phyloP scores from a whole-genome alignment of 2,329 filamentous ascomycete species.

The Keithomyces neogunnii region DNA sequence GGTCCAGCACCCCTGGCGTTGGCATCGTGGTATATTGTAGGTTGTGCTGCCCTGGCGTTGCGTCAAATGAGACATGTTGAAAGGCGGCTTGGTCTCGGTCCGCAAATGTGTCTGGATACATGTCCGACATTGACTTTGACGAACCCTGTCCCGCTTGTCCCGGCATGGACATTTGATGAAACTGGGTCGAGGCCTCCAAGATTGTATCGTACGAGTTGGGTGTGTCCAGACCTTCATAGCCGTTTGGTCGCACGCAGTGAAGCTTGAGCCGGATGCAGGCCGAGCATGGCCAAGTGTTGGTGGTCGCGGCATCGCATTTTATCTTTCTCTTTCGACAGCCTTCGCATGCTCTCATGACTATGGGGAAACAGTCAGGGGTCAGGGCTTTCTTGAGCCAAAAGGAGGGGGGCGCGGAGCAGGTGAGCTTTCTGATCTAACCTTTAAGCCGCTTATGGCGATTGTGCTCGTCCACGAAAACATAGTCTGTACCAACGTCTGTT shows the following conservation, averaged over 20 bases:
- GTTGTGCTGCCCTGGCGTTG: slow-evolving; percentile 33
- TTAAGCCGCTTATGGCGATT: slow-evolving; percentile 96
- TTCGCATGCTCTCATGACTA: slow-evolving; percentile 96
- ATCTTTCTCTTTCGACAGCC: slow-evolving; percentile 93
- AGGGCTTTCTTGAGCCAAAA: not conserved
- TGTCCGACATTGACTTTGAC: slow-evolving; percentile 29
- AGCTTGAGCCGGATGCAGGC: slow-evolving; percentile 88
- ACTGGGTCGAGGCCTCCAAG: slow-evolving; percentile 23
- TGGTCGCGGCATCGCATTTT: slow-evolving; percentile 94
- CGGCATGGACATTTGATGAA: slow-evolving; percentile 44
- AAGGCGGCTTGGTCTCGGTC: slow-evolving; percentile 36
- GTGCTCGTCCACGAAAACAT: slow-evolving; percentile 98
- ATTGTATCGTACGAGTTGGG: slow-evolving; percentile 24
- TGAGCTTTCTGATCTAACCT: slow-evolving; percentile 42
- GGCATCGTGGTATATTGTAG: slow-evolving; percentile 47
- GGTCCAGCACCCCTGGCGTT: slow-evolving; percentile 41
- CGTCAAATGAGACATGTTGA: slow-evolving; percentile 38
- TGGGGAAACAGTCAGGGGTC: not conserved
- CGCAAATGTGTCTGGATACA: slow-evolving; percentile 45
- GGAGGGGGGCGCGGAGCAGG: no score
- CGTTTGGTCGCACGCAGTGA: slow-evolving; percentile 83
- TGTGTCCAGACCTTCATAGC: slow-evolving; percentile 46
- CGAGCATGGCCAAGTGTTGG: slow-evolving; percentile 95
- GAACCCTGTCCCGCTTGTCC: slow-evolving; percentile 31
- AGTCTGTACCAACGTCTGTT: slow-evolving; percentile 49